phyloP scores from a whole-genome alignment of 169 alveolate genomes.

The Plasmodium vivax region DNA sequence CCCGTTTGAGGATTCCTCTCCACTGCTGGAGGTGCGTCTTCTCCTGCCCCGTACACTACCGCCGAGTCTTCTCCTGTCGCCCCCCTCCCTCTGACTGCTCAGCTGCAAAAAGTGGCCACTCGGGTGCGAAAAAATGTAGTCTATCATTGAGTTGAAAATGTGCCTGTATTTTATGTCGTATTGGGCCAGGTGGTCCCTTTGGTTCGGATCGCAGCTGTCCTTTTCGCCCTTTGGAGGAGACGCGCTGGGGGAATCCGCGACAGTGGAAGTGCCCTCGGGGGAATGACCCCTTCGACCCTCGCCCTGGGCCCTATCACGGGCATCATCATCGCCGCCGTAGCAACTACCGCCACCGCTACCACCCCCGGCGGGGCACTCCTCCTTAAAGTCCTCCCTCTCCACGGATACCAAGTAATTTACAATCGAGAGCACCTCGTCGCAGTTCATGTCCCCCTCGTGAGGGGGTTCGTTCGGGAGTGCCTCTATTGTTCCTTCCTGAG shows the following conservation, averaged over 20 bases:
- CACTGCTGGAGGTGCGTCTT: neutral
- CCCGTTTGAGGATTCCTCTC: neutral
- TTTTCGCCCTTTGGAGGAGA: neutral
- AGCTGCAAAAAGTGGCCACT: neutral
- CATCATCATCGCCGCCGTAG: neutral
- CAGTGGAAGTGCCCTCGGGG: neutral
- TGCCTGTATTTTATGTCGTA: neutral
- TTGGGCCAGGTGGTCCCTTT: neutral
- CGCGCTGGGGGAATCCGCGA: neutral
- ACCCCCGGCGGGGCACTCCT: neutral
- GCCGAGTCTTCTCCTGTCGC: neutral
- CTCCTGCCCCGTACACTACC: neutral
- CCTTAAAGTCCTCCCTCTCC: neutral
- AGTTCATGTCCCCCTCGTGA: neutral
- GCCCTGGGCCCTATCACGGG: neutral
- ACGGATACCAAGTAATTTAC: neutral
- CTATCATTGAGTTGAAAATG: slow-evolving; percentile 20
- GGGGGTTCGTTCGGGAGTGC: neutral
- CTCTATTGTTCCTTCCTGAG: neutral
- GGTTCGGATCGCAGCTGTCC: neutral
- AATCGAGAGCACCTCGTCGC: neutral
- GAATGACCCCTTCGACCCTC: neutral
- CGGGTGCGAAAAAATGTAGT: neutral
- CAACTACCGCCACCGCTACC: neutral
- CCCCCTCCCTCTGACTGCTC: neutral